Evolutionary conservation across 108 stramenopile species (phyloP).

Genomic region (Cyclotella atomus): DNA sequence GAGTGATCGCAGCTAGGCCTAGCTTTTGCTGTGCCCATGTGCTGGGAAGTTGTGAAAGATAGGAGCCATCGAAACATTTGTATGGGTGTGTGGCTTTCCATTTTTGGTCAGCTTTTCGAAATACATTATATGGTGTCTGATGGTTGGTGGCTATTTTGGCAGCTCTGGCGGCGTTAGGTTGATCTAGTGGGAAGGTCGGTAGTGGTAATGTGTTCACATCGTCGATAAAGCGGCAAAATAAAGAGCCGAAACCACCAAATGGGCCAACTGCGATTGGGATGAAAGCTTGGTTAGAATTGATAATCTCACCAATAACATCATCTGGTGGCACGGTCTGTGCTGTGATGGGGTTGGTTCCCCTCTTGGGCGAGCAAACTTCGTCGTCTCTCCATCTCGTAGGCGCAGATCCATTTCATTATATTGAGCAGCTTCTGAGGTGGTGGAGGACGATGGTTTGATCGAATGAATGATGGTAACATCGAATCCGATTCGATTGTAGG

Average conservation of each 20-base stretch:
- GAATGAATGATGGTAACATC: conserved; percentile 1
- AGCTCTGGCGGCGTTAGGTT: neutral
- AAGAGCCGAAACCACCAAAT: neutral
- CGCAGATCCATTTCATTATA: neutral
- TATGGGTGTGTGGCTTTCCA: neutral
- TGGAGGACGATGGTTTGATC: neutral
- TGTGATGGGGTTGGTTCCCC: neutral
- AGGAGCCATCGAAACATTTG: neutral
- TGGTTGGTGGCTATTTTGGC: neutral
- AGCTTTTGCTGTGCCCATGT: neutral
- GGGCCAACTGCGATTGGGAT: conserved; percentile 7
- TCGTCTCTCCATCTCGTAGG: neutral
- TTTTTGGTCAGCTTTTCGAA: neutral
- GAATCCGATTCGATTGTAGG: conserved; percentile 2
- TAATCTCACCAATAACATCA: conserved; percentile 1
- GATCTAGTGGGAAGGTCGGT: neutral
- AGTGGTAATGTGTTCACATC: neutral
- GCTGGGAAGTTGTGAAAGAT: neutral
- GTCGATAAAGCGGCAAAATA: neutral
- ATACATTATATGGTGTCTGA: neutral
- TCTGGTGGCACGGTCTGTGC: neutral
- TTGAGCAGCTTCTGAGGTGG: neutral
- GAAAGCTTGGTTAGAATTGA: neutral
- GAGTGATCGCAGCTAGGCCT: neutral
- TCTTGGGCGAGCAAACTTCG: neutral